Percentiles rank a stretch among this genome's conserved stretches.
Conservation (phyloP, 805 yeast genomes). For the Wickerhamomyces strasburgensis region DNA sequence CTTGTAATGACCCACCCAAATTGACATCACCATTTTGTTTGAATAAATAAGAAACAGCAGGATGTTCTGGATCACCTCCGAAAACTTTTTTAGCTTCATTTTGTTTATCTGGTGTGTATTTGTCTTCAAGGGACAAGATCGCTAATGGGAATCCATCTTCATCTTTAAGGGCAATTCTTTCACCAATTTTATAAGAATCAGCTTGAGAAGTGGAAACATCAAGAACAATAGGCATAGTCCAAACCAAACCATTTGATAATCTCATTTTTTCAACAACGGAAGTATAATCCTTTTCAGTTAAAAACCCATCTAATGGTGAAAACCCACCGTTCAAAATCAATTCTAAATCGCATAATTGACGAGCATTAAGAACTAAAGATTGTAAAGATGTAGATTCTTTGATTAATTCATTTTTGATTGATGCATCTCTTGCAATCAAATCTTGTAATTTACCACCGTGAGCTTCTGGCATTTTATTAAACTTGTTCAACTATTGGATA, state of each 20-base stretch:
- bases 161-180: slow-evolving; percentile 70
- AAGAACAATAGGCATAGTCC: slow-evolving; percentile 91
- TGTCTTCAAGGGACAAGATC: slow-evolving; percentile 70
- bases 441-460: slow-evolving; percentile 93
- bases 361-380: slow-evolving; percentile 59
- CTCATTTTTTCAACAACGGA: slow-evolving; percentile 66
- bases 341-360: slow-evolving; percentile 92
- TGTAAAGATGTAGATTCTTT: slow-evolving; percentile 48
- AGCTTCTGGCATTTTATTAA: slow-evolving; percentile 57
- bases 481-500: not conserved
- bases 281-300: slow-evolving; percentile 57
- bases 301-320: slow-evolving; percentile 71
- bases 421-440: slow-evolving; percentile 73
- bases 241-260: slow-evolving; percentile 68
- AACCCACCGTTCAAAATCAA: slow-evolving; percentile 91
- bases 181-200: slow-evolving; percentile 42
- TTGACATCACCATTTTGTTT: slow-evolving; percentile 78
- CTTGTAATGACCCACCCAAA: slow-evolving; percentile 85
- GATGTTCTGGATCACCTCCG: slow-evolving; percentile 97
- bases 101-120: slow-evolving; percentile 76
- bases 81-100: slow-evolving; percentile 81
- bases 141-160: slow-evolving; percentile 79
- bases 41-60: slow-evolving; percentile 72
- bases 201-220: slow-evolving; percentile 58
- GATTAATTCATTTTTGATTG: slow-evolving; percentile 49